phyloP scores from a whole-genome alignment of 352 stramenopile genomes.

The Phytophthora syringae region DNA sequence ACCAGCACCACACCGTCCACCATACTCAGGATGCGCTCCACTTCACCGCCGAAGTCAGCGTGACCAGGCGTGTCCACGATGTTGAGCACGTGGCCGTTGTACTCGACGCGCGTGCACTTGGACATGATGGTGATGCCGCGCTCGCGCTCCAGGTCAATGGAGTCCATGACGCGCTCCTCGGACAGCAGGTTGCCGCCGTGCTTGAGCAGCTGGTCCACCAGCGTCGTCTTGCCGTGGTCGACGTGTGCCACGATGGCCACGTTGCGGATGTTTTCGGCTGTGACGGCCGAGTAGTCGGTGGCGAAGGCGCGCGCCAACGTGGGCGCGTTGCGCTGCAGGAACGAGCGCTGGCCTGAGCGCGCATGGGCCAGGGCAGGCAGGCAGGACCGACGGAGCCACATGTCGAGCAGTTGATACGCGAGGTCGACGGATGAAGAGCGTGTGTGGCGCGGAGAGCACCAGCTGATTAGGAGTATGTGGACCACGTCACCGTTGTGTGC shows the following conservation, averaged over 20 bases:
- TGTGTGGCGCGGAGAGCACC: conserved; percentile 22
- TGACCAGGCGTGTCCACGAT: conserved; percentile 98
- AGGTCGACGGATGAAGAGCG: conserved; percentile 13
- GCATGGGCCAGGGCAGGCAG: conserved; percentile 50
- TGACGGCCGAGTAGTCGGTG: conserved; percentile 39
- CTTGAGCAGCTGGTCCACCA: conserved; percentile 98
- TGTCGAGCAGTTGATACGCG: conserved; percentile 30
- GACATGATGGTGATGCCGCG: conserved; percentile 99
- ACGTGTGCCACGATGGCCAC: conserved; percentile 95
- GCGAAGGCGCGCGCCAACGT: conserved; percentile 54
- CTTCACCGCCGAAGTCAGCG: conserved; percentile 98
- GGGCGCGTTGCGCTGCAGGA: conserved; percentile 37
- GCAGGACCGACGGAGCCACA: conserved; percentile 69
- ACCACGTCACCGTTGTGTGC: conserved; percentile 14
- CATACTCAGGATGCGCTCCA: conserved; percentile 97
- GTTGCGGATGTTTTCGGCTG: conserved; percentile 82
- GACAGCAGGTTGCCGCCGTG: conserved; percentile 92
- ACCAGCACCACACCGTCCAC: conserved; percentile 98
- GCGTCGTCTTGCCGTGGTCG: conserved; percentile 99
- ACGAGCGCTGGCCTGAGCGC: conserved; percentile 37
- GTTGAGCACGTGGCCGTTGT: conserved; percentile 95
- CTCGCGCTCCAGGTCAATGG: conserved; percentile 97
- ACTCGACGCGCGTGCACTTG: conserved; percentile 97
- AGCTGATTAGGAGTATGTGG: not conserved
- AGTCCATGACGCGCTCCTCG: conserved; percentile 97